Evolutionary conservation across 106 monocot genomes (phyloP).

Genomic region (Phalaenopsis aphrodite): DNA sequence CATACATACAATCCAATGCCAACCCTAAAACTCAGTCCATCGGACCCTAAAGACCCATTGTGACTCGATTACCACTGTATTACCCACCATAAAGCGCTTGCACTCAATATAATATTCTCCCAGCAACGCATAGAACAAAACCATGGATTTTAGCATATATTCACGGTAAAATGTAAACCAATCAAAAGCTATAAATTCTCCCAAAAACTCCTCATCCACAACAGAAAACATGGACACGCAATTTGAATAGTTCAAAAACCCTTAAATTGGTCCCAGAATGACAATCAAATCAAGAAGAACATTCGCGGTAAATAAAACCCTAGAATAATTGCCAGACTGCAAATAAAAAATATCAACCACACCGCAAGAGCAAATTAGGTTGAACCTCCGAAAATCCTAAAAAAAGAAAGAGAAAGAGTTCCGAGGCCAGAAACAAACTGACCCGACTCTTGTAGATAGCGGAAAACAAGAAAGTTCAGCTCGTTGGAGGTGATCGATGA

Average conservation of each 20-base stretch:
- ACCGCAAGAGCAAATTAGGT: not conserved
- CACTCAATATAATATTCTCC: not conserved
- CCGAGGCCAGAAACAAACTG: not conserved
- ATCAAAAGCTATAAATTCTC: not conserved
- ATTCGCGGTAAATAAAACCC: not conserved
- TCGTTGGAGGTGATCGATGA: slow-evolving; percentile 13
- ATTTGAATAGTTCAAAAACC: slow-evolving; percentile 3
- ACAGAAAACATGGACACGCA: not conserved
- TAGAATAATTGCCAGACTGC: not conserved
- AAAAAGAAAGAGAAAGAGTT: not conserved
- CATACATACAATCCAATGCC: not conserved
- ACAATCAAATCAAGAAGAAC: not conserved
- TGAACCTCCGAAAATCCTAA: not conserved
- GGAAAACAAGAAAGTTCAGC: slow-evolving; percentile 14
- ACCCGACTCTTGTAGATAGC: slow-evolving; percentile 17
- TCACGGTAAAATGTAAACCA: not conserved
- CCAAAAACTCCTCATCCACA: not conserved
- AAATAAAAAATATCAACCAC: not conserved
- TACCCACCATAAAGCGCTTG: not conserved
- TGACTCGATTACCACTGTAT: not conserved
- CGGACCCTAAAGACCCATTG: not conserved
- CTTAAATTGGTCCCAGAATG: not conserved
- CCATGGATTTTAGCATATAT: not conserved
- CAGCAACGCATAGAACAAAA: not conserved
- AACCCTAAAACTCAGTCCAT: not conserved